Conservation (phyloP, 2,329 filamentous ascomycete species). For the Nothopassalora personata region DNA sequence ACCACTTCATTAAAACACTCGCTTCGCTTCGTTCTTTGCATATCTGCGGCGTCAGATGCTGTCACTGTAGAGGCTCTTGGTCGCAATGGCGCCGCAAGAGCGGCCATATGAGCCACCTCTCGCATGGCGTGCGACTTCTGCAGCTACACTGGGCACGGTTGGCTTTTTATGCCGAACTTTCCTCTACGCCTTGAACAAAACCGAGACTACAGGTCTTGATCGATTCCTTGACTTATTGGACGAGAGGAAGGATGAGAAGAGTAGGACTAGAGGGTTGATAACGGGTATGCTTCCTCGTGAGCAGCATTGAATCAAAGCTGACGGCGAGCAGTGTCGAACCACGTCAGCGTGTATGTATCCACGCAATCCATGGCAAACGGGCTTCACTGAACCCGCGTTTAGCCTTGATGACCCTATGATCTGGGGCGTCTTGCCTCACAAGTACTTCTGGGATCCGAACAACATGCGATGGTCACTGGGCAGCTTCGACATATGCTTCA, state of each 20-base stretch:
- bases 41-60: not conserved
- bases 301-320: not conserved
- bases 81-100: slow-evolving; percentile 39
- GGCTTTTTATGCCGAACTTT: slow-evolving; percentile 68
- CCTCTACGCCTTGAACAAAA: slow-evolving; percentile 65
- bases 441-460: slow-evolving; percentile 63
- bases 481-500: slow-evolving; percentile 93
- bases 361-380: slow-evolving; percentile 5
- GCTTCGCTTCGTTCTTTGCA: not conserved
- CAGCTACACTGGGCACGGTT: slow-evolving; percentile 67
- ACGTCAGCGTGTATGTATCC: slow-evolving; percentile 75
- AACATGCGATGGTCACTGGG: slow-evolving; percentile 86
- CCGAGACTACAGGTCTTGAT: slow-evolving; percentile 72
- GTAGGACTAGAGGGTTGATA: slow-evolving; percentile 69
- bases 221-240: slow-evolving; percentile 72
- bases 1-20: not conserved
- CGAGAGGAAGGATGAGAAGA: slow-evolving; percentile 59
- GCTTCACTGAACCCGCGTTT: slow-evolving; percentile 17
- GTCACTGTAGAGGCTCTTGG: not conserved
- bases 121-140: slow-evolving; percentile 69
- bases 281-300: slow-evolving; percentile 57
- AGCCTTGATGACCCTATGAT: slow-evolving; percentile 92
- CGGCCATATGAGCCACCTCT: slow-evolving; percentile 53
- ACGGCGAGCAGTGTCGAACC: slow-evolving; percentile 66
- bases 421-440: slow-evolving; percentile 80